Conservation (phyloP, 108 stramenopile species). For the Schizochytrium sp. region DNA sequence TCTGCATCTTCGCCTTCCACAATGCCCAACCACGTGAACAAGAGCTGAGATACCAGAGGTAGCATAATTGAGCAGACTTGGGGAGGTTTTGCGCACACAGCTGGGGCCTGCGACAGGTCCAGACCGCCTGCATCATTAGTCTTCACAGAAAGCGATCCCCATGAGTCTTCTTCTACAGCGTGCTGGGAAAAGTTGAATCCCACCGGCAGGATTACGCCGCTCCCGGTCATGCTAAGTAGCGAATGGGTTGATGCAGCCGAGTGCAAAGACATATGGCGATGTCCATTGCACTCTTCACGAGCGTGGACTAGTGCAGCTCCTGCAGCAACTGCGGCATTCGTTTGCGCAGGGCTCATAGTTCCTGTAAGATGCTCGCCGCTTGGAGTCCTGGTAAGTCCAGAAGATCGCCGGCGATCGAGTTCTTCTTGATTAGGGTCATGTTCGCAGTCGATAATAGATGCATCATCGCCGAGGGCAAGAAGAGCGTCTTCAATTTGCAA, state of each 20-base stretch:
- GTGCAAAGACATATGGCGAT: background rate
- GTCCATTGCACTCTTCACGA: background rate
- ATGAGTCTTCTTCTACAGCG: constrained; percentile 16
- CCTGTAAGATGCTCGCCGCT: background rate
- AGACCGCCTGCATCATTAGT: no score
- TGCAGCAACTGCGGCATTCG: background rate
- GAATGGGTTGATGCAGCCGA: constrained; percentile 16
- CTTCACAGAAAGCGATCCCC: background rate
- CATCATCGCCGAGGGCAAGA: background rate
- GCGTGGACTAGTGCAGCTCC: background rate
- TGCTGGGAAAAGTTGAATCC: background rate
- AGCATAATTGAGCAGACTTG: constrained; percentile 24
- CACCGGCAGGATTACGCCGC: background rate
- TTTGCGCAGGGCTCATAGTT: background rate
- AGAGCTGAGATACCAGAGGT: constrained; percentile 27
- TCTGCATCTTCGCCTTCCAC: background rate
- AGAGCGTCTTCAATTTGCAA: background rate
- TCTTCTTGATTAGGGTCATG: background rate
- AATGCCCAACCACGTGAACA: constrained; percentile 7
- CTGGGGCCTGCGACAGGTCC: background rate
- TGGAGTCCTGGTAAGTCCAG: background rate
- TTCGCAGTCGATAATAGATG: constrained; percentile 14
- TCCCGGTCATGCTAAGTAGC: background rate
- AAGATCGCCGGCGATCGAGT: background rate
- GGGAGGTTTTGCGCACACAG: background rate